Evolutionary conservation across 2,329 filamentous ascomycete genomes (phyloP).

Genomic region (Ophiostoma ips): DNA sequence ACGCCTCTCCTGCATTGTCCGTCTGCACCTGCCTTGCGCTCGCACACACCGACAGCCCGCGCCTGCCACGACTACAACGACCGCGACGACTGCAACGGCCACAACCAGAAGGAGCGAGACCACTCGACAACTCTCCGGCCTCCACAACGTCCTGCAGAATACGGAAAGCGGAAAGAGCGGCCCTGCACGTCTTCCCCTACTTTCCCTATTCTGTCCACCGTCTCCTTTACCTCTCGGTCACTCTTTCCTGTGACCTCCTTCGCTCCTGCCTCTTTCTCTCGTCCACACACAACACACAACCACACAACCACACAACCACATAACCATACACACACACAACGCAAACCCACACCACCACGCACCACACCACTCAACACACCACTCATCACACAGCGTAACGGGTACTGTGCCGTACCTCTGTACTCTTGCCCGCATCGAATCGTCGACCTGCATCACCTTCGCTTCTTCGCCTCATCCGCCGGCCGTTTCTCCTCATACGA

Average conservation of each 20-base stretch:
- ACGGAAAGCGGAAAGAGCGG: neutral
- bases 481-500: too few relatives aligned
- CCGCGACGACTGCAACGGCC: neutral
- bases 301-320: neutral
- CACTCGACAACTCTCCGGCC: neutral
- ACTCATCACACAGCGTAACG: neutral
- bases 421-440: neutral
- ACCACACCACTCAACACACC: neutral
- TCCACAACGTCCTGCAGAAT: neutral
- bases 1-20: too few relatives aligned
- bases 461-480: neutral
- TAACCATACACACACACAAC: too few relatives aligned
- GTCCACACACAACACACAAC: neutral
- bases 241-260: neutral
- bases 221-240: neutral
- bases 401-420: neutral
- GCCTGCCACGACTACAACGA: neutral
- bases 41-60: neutral
- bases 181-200: neutral
- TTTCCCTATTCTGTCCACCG: neutral
- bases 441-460: neutral
- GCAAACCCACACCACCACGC: neutral
- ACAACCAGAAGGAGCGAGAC: neutral
- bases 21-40: neutral
- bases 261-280: neutral